Conservation (phyloP, 345 rosid species). For the Psidium guajava region DNA sequence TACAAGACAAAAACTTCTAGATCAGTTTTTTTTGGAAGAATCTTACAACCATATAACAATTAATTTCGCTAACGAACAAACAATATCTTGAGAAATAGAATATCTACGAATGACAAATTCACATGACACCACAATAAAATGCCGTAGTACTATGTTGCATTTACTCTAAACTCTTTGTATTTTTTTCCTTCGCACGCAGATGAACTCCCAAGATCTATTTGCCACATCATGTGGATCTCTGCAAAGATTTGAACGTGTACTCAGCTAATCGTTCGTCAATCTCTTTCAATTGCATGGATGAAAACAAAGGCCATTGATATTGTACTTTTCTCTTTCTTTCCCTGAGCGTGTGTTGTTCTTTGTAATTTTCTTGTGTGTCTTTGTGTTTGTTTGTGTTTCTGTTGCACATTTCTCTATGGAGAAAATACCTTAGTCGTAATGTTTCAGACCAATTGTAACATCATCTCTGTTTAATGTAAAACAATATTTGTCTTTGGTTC, state of each 20-base stretch:
- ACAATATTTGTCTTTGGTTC: background rate
- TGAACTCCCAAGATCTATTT: background rate
- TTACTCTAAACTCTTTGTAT: background rate
- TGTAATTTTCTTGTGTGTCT: no score
- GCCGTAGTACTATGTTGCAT: background rate
- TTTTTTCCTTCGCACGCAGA: background rate
- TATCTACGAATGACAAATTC: background rate
- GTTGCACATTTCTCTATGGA: background rate
- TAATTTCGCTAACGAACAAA: background rate
- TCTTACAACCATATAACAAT: background rate
- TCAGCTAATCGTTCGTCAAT: background rate
- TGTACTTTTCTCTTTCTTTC: background rate
- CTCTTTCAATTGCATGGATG: background rate
- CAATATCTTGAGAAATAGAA: background rate
- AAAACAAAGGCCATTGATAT: background rate
- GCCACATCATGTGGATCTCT: background rate
- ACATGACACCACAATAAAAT: background rate
- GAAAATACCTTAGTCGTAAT: background rate
- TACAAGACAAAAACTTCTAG: background rate
- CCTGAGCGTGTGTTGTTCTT: background rate
- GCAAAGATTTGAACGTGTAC: background rate
- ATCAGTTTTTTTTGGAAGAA: background rate
- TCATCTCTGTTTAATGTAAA: background rate
- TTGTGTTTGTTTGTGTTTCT: background rate
- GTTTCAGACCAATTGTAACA: background rate